phyloP scores from a whole-genome alignment of 2,329 filamentous ascomycete species.

The Ophiostoma sp. region DNA sequence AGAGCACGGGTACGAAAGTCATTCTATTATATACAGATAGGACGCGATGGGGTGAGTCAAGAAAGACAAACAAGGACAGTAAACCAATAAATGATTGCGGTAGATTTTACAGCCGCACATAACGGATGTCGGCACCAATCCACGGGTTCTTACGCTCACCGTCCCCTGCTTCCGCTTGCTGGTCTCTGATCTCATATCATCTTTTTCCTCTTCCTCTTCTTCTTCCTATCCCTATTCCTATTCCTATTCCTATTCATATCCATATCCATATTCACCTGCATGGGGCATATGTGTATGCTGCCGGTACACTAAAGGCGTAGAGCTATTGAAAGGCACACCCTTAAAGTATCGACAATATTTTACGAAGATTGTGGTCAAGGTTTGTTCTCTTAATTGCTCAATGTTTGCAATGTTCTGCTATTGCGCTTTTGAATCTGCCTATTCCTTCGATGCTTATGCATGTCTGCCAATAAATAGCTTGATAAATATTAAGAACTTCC shows the following conservation, averaged over 20 bases:
- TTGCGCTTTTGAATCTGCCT: too few species aligned
- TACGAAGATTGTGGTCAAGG: background rate
- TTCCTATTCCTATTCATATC: background rate
- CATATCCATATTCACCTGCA: background rate
- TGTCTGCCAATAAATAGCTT: too few species aligned
- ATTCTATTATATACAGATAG: too few species aligned
- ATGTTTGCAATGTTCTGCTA: too few species aligned
- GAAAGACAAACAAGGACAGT: too few species aligned
- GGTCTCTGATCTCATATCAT: background rate
- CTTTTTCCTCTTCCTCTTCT: background rate
- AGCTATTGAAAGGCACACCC: background rate
- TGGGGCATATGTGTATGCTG: background rate
- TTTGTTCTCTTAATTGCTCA: background rate
- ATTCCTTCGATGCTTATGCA: too few species aligned
- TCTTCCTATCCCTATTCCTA: background rate
- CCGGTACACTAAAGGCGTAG: background rate
- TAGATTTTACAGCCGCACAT: background rate
- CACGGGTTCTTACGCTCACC: background rate
- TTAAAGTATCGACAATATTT: background rate
- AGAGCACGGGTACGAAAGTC: too few species aligned
- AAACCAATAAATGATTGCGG: too few species aligned
- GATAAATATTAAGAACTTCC: too few species aligned
- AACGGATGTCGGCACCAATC: background rate
- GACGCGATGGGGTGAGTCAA: too few species aligned
- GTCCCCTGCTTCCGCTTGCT: background rate